Evolutionary conservation across 306 rosid genomes (phyloP), one percentile per base, ranked within the genome.

Genomic region (Quillaja saponaria): DNA sequence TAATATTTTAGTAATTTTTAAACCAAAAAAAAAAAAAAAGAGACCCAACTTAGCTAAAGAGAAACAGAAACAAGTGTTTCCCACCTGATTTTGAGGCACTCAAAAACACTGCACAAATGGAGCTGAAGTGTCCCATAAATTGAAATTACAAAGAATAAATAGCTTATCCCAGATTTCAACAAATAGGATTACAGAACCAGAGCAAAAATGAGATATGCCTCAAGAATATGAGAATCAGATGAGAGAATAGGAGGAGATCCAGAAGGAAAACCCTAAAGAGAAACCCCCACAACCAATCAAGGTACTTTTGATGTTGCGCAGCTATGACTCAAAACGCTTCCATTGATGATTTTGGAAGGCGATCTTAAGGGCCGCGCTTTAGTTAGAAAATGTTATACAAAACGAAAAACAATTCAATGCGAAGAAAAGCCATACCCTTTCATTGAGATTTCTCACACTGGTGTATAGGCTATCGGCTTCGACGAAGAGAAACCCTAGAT

Each of bases 321-420:
- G 83, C 85, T 71, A 85, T 90, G 97, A 82, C 97, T 90, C 95
- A 67, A 90, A 61, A 83, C 85, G 90, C 94, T 90, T 87, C 79
- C 97, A 85, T 68, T 28, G 72, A 14, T 56, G 5, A 12, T 7
- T 9, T 2, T 45, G 88, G 87, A 87, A 90, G 95, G 95, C 97
- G 88, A 90, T 82, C 97, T 87, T 85, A 87, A 85, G 97, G 92
- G 97, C 90, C 20, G 74, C 82, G 90, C 97, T 73, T 69, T 13
- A 6, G 9, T 1, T 0, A 7, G 6, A 31, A 6, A 14, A 0
- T 20, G n/a, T n/a, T n/a, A n/a, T n/a, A n/a, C n/a, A n/a, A n/a
- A n/a, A n/a, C n/a, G n/a, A n/a, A n/a, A n/a, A n/a, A n/a, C n/a
- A n/a, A n/a, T n/a, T n/a, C n/a, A n/a, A n/a, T n/a, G n/a, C n/a